Evolutionary conservation across 768 basidiomycete genomes (phyloP).

Genomic region (Lactifluus echinatus): DNA sequence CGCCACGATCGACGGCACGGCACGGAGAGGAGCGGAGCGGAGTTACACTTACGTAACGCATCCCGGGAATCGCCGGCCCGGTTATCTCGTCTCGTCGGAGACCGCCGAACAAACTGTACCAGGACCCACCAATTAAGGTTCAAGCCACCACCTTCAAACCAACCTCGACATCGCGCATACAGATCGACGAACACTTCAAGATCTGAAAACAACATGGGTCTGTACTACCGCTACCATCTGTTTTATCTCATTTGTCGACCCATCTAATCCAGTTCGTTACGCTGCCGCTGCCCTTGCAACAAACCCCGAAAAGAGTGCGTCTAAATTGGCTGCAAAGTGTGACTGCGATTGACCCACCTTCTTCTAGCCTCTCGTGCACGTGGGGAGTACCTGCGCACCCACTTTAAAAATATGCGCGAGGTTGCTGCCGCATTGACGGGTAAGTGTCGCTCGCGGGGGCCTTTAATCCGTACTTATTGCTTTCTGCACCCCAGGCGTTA

Average conservation of each 20-base stretch:
- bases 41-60: no score
- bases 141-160: conserved; percentile 9
- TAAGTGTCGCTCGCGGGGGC: conserved; percentile 28
- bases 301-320: conserved; percentile 94
- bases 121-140: conserved; percentile 8
- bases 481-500: conserved; percentile 56
- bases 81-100: neutral
- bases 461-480: neutral
- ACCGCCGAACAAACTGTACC: conserved; percentile 5
- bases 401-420: conserved; percentile 99
- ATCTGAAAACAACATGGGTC: conserved; percentile 36
- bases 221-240: conserved; percentile 17
- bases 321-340: conserved; percentile 6
- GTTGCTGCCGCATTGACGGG: conserved; percentile 92
- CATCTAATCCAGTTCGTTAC: conserved; percentile 67
- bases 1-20: no score
- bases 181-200: conserved; percentile 23
- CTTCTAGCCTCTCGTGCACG: conserved; percentile 76
- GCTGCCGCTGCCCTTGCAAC: conserved; percentile 77
- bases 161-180: neutral
- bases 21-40: no score
- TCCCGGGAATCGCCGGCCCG: neutral
- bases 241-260: conserved; percentile 15
- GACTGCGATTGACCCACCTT: conserved; percentile 13
- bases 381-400: conserved; percentile 96